Evolutionary conservation across 305 asterid genomes (phyloP).

Genomic region (Nicotiana rustica): DNA sequence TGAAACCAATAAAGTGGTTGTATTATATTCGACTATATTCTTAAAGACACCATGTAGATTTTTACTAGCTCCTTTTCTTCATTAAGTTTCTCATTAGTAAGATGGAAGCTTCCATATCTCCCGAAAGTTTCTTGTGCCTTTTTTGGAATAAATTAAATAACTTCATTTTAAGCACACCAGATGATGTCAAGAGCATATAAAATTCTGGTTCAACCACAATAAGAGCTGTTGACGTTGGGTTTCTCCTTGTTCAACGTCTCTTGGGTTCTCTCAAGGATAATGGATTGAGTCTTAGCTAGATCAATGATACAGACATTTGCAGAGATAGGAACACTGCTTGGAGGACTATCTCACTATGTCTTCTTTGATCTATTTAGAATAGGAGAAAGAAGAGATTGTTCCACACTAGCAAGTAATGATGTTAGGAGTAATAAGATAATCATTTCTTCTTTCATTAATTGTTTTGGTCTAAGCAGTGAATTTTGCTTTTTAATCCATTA

Average conservation of each 20-base stretch:
- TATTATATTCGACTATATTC: conserved; percentile 1
- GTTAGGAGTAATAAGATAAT: neutral
- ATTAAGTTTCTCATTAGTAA: neutral
- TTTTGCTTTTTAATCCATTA: neutral
- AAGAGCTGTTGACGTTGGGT: neutral
- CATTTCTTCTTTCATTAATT: conserved; percentile 14
- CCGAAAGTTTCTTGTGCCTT: conserved; percentile 11
- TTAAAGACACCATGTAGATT: neutral
- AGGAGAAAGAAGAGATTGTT: neutral
- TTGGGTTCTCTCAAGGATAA: conserved; percentile 2
- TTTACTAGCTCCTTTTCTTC: conserved; percentile 29
- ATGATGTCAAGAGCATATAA: neutral
- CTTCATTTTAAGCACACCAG: neutral
- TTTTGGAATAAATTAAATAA: conserved; percentile 4
- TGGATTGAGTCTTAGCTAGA: conserved; percentile 8
- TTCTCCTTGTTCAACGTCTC: conserved; percentile 20
- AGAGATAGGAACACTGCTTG: conserved; percentile 24
- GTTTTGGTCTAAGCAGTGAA: neutral
- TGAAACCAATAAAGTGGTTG: neutral
- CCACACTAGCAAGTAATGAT: conserved; percentile 11
- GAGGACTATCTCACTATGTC: neutral
- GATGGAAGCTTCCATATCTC: conserved; percentile 10
- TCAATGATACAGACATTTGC: neutral
- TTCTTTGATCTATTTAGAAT: neutral
- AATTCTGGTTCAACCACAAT: conserved; percentile 21